Evolutionary conservation across 2,329 filamentous ascomycete genomes (phyloP), one percentile per base, ranked within the genome.

Genomic region (Ceratocystis alfenasii): DNA sequence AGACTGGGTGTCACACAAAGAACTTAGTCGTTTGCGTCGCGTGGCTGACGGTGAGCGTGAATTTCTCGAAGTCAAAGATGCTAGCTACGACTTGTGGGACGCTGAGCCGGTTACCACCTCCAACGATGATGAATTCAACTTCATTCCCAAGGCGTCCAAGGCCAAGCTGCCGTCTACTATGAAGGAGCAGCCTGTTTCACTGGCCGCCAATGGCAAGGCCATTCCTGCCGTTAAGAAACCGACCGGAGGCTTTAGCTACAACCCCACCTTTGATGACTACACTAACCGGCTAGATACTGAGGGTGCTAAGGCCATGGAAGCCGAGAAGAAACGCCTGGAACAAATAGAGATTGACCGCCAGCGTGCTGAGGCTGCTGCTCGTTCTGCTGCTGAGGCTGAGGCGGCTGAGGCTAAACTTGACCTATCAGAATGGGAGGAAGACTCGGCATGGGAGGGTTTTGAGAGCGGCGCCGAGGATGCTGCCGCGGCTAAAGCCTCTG

Each of bases 401-500:
- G 88, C 89, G 17, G 87, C 86, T 0, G 86, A 89, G 72, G 82
- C 83, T 68, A 83, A 81, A 61, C 82, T 82, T 2, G 81, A 86
- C 62, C 72, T 87, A 67, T 86, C 83, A 0, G 84, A 85, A 74
- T 93, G 84, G 79, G 90, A 95, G 68, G 89, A 93, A 71, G 92
- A 96, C 73, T 94, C 89, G 60, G 91, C 89, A 15, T 96, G 91
- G 90, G 93, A 92, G 74, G 89, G 89, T 0, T 85, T 90, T 70
- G 87, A 96, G 77, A 96, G 90, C 73, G 91, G 90, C 66, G 83
- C 82, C 8, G 87, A 90, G 70, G 87, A 89, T 41, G 72, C 68
- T 22, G 72, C 76, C 72, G 36, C 69, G 64, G 86, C 83, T 72
- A 96, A 95, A 78, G n/a, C 46, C n/a, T 83, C 83, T 68, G 71